Percentiles rank a stretch among this genome's conserved stretches.
Conservation (phyloP, 2,329 filamentous ascomycete genomes). For the Sarocladiaceae sp. region DNA sequence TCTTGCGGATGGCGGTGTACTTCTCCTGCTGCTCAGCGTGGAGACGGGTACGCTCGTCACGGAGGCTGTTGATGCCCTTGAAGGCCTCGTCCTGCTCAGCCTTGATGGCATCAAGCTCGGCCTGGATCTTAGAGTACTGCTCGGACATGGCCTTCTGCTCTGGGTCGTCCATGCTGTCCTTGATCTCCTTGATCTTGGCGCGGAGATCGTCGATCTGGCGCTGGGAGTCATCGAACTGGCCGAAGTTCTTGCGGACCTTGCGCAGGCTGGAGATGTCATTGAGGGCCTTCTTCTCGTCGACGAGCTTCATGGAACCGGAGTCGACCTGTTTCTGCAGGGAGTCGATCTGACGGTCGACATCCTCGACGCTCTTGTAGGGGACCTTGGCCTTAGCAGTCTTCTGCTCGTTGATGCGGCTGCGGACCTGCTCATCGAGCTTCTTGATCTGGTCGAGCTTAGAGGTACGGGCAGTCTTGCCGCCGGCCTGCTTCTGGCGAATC, state of each 20-base stretch:
- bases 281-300: conserved; percentile 94
- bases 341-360: conserved; percentile 78
- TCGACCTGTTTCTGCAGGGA: conserved; percentile 80
- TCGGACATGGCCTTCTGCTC: conserved; percentile 85
- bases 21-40: conserved; percentile 84
- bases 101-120: conserved; percentile 85
- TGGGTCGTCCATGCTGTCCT: conserved; percentile 84
- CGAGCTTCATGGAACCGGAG: conserved; percentile 84
- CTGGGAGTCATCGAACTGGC: conserved; percentile 74
- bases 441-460: conserved; percentile 85
- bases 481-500: conserved; percentile 82
- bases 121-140: conserved; percentile 76
- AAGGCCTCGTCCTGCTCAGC: conserved; percentile 85
- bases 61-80: conserved; percentile 78
- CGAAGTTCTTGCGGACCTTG: conserved; percentile 89
- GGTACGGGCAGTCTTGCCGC: conserved; percentile 75
- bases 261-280: conserved; percentile 74
- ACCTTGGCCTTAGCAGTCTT: conserved; percentile 78
- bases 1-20: conserved; percentile 70
- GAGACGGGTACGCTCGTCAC: conserved; percentile 78
- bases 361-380: conserved; percentile 79
- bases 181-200: conserved; percentile 80
- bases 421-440: conserved; percentile 82
- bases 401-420: conserved; percentile 77
- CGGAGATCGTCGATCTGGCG: conserved; percentile 86